Evolutionary conservation across 768 basidiomycete species (phyloP).

Genomic region (Suillus variegatus): DNA sequence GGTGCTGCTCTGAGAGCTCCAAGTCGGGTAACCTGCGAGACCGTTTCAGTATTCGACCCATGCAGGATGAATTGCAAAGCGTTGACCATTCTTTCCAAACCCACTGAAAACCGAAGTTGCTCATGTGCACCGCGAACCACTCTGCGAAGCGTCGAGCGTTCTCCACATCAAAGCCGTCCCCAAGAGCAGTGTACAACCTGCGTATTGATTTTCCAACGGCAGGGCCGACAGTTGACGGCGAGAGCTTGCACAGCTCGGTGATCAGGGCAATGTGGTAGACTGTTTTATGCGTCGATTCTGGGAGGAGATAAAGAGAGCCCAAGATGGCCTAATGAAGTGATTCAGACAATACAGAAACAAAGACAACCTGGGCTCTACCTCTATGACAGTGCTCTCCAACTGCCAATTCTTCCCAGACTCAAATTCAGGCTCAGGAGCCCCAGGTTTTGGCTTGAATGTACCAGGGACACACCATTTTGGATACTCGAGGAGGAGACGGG

Average conservation of each 20-base stretch:
- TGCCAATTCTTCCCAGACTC: conserved; percentile 76
- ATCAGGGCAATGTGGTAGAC: conserved; percentile 89
- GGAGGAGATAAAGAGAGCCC: conserved; percentile 72
- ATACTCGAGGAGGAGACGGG: conserved; percentile 81
- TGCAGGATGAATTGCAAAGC: background rate
- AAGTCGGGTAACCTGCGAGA: conserved; percentile 81
- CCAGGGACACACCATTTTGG: conserved; percentile 82
- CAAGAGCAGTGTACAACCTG: conserved; percentile 76
- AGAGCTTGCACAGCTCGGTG: conserved; percentile 93
- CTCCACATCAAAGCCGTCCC: conserved; percentile 87
- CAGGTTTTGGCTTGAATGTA: conserved; percentile 82
- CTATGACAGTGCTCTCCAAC: conserved; percentile 85
- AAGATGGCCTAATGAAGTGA: conserved; percentile 60
- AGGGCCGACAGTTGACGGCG: conserved; percentile 89
- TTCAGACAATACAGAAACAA: background rate
- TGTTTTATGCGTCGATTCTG: conserved; percentile 72
- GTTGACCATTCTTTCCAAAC: conserved; percentile 98
- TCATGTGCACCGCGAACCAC: conserved; percentile 97
- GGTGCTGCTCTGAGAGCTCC: conserved; percentile 70
- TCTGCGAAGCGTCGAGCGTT: conserved; percentile 81
- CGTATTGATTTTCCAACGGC: conserved; percentile 96
- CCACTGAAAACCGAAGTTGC: conserved; percentile 98
- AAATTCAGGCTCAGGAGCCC: conserved; percentile 54
- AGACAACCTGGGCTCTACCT: conserved; percentile 46
- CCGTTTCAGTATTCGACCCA: conserved; percentile 3